Conservation (phyloP, 1,284 basidiomycete species). For the Heterobasidion annosum region DNA sequence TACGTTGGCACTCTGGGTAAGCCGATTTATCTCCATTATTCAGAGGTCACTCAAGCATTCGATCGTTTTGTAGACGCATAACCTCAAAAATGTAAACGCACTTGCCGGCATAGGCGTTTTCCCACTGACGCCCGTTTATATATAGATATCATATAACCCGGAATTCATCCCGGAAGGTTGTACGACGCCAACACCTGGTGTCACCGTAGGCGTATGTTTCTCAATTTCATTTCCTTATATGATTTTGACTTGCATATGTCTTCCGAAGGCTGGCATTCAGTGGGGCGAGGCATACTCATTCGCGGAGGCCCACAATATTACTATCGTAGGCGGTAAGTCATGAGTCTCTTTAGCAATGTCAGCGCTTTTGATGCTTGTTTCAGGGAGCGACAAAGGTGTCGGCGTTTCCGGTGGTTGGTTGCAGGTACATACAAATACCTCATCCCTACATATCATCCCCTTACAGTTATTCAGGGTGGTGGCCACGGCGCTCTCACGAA, state of each 20-base stretch:
- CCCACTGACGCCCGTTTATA: background rate
- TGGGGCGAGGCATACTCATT: conserved; percentile 27
- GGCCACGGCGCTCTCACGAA: conserved; percentile 16
- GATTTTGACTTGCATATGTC: background rate
- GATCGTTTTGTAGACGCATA: conserved; percentile 3
- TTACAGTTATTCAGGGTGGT: conserved; percentile 11
- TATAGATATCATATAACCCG: conserved; percentile 4
- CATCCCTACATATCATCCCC: background rate
- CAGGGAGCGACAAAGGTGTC: conserved; percentile 14
- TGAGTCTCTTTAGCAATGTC: background rate
- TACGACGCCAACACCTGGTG: background rate
- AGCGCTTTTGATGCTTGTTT: background rate
- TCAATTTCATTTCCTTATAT: background rate
- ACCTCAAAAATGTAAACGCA: conserved; percentile 4
- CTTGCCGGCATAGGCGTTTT: background rate
- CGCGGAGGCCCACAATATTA: conserved; percentile 21
- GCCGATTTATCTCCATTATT: background rate
- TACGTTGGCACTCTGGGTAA: conserved; percentile 11
- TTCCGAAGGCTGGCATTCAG: conserved; percentile 27
- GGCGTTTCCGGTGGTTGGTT: conserved; percentile 19
- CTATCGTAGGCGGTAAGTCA: conserved; percentile 18
- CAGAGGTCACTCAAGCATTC: background rate
- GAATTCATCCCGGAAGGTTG: conserved; percentile 5
- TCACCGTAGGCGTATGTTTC: conserved; percentile 3
- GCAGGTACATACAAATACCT: conserved; percentile 1